Conservation (phyloP, 163 green algal species). For the Dunaliella salina region DNA sequence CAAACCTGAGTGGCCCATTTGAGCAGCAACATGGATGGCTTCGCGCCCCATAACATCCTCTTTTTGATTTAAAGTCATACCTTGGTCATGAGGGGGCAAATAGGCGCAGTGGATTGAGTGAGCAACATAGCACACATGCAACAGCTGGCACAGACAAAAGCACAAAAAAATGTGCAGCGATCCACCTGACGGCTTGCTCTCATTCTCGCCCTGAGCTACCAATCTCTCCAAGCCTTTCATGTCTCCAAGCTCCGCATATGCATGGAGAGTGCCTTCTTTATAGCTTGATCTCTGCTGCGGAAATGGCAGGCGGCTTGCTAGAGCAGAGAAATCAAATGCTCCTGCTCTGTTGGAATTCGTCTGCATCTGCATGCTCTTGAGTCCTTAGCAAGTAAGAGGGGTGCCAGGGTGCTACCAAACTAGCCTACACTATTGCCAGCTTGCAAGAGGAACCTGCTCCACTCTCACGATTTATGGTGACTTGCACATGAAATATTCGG, state of each 20-base stretch:
- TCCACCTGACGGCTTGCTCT: neutral
- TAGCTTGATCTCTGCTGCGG: neutral
- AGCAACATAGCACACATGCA: neutral
- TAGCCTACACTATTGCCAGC: too few relatives aligned
- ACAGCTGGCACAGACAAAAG: neutral
- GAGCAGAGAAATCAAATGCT: neutral
- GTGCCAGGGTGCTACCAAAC: too few relatives aligned
- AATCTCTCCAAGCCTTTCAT: neutral
- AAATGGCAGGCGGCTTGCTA: neutral
- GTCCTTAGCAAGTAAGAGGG: too few relatives aligned
- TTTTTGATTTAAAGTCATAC: neutral
- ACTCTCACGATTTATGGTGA: too few relatives aligned
- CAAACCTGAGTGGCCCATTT: neutral
- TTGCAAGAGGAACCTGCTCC: too few relatives aligned
- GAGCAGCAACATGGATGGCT: neutral
- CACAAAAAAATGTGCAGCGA: neutral
- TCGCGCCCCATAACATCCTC: neutral
- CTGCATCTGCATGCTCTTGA: too few relatives aligned
- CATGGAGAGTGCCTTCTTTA: neutral
- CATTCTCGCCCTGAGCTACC: neutral
- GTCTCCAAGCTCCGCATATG: neutral
- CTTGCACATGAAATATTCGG: too few relatives aligned
- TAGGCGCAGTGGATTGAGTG: neutral
- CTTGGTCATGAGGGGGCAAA: neutral
- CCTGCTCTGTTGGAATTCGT: neutral